Percentiles rank a stretch among this genome's conserved stretches.
phyloP scores from a whole-genome alignment of 2,329 filamentous ascomycete genomes.

The Pseudophaeomoniella oleicola region DNA sequence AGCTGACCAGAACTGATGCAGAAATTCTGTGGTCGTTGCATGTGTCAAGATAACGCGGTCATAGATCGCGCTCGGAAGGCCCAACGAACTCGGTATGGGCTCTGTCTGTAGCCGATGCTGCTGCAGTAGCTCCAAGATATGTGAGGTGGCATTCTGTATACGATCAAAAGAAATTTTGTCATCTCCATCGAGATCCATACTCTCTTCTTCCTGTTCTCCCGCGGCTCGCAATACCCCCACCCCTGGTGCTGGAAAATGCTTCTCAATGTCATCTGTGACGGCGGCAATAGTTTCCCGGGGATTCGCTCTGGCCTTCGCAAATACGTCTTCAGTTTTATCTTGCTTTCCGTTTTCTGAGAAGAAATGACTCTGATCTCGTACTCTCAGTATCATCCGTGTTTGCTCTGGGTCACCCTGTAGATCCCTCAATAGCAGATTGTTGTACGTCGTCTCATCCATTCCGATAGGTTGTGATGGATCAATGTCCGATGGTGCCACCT shows the following conservation, averaged over 20 bases:
- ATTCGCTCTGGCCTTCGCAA: conserved; percentile 8
- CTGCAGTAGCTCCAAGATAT: conserved; percentile 45
- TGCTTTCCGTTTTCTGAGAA: conserved; percentile 40
- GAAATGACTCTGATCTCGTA: conserved; percentile 75
- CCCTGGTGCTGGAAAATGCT: conserved; percentile 9
- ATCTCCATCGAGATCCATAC: conserved; percentile 23
- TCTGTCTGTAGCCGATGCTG: conserved; percentile 36
- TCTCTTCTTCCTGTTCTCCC: conserved; percentile 7
- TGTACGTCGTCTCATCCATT: conserved; percentile 58
- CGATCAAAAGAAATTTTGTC: conserved; percentile 33
- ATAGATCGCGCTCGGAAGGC: conserved; percentile 36
- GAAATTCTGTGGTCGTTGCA: conserved; percentile 83
- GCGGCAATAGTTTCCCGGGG: conserved; percentile 9
- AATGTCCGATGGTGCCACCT: conserved; percentile 66
- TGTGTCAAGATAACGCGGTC: conserved; percentile 62
- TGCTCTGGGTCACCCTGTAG: conserved; percentile 60
- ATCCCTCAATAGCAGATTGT: conserved; percentile 64
- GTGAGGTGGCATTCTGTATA: conserved; percentile 35
- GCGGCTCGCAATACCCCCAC: conserved; percentile 9
- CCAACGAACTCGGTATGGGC: conserved; percentile 23
- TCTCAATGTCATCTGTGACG: conserved; percentile 6
- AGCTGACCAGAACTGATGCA: conserved; percentile 93
- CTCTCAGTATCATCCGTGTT: conserved; percentile 66
- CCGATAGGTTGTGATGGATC: conserved; percentile 51
- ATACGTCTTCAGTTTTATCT: conserved; percentile 24